Evolutionary conservation across 306 rosid species (phyloP).

Genomic region (Bauhinia variegata): DNA sequence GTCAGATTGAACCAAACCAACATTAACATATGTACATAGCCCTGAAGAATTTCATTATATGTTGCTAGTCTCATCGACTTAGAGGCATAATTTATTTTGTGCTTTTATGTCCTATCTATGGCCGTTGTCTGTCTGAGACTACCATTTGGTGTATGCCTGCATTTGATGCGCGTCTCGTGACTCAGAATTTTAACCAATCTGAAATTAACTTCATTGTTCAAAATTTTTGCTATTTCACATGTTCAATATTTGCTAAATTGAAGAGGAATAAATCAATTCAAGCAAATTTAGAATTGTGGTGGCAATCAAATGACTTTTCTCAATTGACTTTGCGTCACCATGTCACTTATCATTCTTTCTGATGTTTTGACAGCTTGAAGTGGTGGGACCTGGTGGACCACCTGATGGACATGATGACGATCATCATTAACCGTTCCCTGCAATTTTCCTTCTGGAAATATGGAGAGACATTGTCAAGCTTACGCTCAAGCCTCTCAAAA

Average conservation of each 20-base stretch:
- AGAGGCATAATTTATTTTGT: too few species aligned
- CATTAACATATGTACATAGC: background rate
- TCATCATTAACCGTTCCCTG: constrained; percentile 58
- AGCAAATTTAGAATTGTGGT: too few species aligned
- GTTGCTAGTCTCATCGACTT: constrained; percentile 13
- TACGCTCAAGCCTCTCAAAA: constrained; percentile 45
- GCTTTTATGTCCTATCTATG: constrained; percentile 1
- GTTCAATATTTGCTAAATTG: constrained; percentile 11
- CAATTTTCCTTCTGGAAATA: constrained; percentile 41
- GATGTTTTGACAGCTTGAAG: constrained; percentile 72
- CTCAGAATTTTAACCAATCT: too few species aligned
- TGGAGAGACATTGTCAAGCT: constrained; percentile 54
- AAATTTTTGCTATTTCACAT: background rate
- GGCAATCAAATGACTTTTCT: constrained; percentile 15
- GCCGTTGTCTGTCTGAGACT: background rate
- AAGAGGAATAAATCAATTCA: too few species aligned
- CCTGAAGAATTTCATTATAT: constrained; percentile 6
- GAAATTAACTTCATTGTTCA: too few species aligned
- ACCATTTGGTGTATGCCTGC: background rate
- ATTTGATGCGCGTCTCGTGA: background rate
- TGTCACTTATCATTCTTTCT: constrained; percentile 36
- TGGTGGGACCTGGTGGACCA: constrained; percentile 95
- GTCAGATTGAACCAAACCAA: constrained; percentile 4
- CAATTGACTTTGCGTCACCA: background rate
- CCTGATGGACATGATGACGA: constrained; percentile 71